phyloP scores from a whole-genome alignment of 306 rosid genomes.

The Prunus mume region DNA sequence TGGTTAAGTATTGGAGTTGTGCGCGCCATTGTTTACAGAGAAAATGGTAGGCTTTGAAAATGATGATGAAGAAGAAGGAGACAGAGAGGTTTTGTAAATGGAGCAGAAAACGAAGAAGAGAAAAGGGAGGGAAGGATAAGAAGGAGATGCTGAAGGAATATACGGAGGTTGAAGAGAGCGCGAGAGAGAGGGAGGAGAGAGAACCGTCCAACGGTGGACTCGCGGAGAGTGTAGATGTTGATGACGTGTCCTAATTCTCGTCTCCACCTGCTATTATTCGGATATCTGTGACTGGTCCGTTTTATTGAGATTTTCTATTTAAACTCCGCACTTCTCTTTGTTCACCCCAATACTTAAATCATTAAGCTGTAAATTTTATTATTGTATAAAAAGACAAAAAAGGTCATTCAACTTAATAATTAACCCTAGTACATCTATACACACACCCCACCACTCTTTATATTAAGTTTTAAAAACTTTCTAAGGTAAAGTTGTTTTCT shows the following conservation, averaged over 20 bases:
- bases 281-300: slow-evolving; percentile 1
- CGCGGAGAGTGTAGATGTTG: neutral
- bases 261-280: neutral
- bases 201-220: slow-evolving; percentile 1
- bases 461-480: no score
- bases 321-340: no score
- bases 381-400: no score
- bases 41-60: neutral
- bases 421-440: no score
- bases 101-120: neutral
- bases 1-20: slow-evolving; percentile 46
- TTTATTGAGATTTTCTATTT: no score
- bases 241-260: neutral
- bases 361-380: no score
- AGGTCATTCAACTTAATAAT: no score
- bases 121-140: neutral
- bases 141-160: slow-evolving; percentile 50
- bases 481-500: no score
- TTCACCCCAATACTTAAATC: no score
- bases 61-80: neutral
- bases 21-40: slow-evolving; percentile 43
- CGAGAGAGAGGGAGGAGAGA: neutral
- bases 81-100: neutral
- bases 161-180: slow-evolving; percentile 11
- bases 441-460: no score